phyloP scores from a whole-genome alignment of 768 basidiomycete genomes.

The Suillus decipiens region DNA sequence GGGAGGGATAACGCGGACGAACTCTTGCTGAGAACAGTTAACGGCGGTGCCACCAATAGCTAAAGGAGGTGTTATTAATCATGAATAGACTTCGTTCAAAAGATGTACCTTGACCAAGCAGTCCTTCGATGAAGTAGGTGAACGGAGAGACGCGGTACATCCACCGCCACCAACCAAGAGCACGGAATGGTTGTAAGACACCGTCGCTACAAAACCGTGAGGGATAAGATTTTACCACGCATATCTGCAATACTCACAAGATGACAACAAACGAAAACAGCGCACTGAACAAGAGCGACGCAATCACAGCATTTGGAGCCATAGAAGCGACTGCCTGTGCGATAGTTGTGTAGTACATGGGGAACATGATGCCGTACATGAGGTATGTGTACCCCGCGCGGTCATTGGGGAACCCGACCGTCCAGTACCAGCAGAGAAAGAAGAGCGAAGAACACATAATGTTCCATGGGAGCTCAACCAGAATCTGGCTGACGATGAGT shows the following conservation, averaged over 20 bases:
- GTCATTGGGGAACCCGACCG: constrained; percentile 56
- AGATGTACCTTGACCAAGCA: constrained; percentile 43
- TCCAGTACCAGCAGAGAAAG: constrained; percentile 73
- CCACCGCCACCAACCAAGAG: constrained; percentile 72
- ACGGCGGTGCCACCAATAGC: constrained; percentile 54
- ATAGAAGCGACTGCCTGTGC: constrained; percentile 63
- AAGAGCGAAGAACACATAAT: constrained; percentile 56
- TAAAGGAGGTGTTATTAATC: constrained; percentile 19
- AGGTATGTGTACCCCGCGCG: constrained; percentile 65
- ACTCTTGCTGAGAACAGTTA: constrained; percentile 61
- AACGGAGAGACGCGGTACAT: constrained; percentile 44
- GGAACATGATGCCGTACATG: constrained; percentile 53
- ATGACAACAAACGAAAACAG: constrained; percentile 64
- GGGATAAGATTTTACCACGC: not conserved
- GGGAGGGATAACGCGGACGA: constrained; percentile 54
- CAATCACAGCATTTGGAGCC: constrained; percentile 60
- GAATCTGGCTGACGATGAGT: constrained; percentile 52
- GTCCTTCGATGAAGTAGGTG: not conserved
- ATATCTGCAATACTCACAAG: constrained; percentile 40
- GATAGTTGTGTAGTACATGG: constrained; percentile 62
- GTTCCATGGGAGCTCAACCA: constrained; percentile 65
- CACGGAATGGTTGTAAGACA: constrained; percentile 62
- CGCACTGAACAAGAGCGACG: constrained; percentile 57
- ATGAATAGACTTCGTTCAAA: too few relatives aligned
- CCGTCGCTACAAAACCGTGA: constrained; percentile 42